A percentile compares a stretch with the other conserved stretches of the same genome.
Conservation (phyloP, 768 basidiomycete species). For the Imleria badia region DNA sequence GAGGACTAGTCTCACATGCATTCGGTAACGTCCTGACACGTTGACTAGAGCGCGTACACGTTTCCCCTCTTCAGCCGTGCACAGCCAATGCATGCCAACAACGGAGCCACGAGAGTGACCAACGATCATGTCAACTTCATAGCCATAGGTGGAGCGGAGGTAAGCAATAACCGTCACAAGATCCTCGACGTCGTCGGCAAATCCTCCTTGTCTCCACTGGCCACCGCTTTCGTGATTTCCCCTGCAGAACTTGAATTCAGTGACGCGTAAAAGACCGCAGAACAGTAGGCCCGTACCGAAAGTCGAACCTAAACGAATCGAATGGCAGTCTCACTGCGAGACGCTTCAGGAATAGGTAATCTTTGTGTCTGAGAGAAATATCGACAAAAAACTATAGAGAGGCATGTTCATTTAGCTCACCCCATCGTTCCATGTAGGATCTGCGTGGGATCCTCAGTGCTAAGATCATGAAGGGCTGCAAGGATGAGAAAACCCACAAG, state of each 20-base stretch:
- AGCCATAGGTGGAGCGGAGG: conserved; percentile 59
- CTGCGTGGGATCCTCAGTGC: conserved; percentile 39
- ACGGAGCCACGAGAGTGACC: conserved; percentile 80
- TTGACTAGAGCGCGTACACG: conserved; percentile 66
- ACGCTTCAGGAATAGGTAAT: conserved; percentile 78
- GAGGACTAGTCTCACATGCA: conserved; percentile 55
- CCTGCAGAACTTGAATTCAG: conserved; percentile 35
- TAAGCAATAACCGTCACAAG: conserved; percentile 62
- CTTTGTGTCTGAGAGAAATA: conserved; percentile 62
- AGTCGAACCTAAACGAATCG: conserved; percentile 87
- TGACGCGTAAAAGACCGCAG: not conserved
- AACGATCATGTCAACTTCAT: conserved; percentile 66
- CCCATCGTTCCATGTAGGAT: conserved; percentile 80
- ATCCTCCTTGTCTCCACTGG: conserved; percentile 56
- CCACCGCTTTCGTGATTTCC: conserved; percentile 80
- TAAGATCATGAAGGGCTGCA: conserved; percentile 1
- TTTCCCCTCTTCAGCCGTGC: conserved; percentile 57
- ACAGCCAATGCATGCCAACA: conserved; percentile 67
- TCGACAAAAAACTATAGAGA: not conserved
- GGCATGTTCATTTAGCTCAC: conserved; percentile 39
- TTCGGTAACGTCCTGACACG: conserved; percentile 74
- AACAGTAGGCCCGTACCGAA: conserved; percentile 53
- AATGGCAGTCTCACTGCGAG: conserved; percentile 63
- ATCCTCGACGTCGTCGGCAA: conserved; percentile 65
- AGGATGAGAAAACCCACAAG: conserved; percentile 46